Conservation (phyloP, 1,139 yeast species). For the Candida anutae region DNA sequence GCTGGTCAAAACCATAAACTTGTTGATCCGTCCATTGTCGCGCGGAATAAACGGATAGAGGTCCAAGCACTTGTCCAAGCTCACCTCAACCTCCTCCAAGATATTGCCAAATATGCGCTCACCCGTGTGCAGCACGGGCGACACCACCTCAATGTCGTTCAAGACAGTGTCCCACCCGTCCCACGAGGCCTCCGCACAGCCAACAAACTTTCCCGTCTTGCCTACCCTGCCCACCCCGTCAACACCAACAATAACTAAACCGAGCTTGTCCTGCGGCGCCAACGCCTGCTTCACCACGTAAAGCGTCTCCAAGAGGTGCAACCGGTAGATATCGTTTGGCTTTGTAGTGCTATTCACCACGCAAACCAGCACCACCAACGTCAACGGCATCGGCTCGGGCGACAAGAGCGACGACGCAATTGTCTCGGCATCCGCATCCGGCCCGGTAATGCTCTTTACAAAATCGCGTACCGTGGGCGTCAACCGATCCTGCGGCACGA, state of each 20-base stretch:
- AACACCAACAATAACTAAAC: slow-evolving; percentile 47
- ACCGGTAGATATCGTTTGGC: slow-evolving; percentile 27
- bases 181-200: slow-evolving; percentile 47
- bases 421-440: slow-evolving; percentile 31
- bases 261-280: slow-evolving; percentile 41
- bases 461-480: slow-evolving; percentile 35
- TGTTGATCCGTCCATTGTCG: slow-evolving; percentile 15
- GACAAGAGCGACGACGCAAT: slow-evolving; percentile 21
- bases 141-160: slow-evolving; percentile 30
- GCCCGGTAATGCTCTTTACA: slow-evolving; percentile 24
- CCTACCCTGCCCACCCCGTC: slow-evolving; percentile 29
- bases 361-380: slow-evolving; percentile 41
- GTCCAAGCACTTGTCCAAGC: slow-evolving; percentile 24
- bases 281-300: slow-evolving; percentile 20
- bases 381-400: slow-evolving; percentile 35
- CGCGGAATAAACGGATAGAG: slow-evolving; percentile 22
- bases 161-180: slow-evolving; percentile 48
- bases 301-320: slow-evolving; percentile 19
- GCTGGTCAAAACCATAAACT: slow-evolving; percentile 15
- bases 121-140: slow-evolving; percentile 12
- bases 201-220: slow-evolving; percentile 44
- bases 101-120: slow-evolving; percentile 10
- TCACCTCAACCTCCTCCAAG: slow-evolving; percentile 18
- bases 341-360: slow-evolving; percentile 25
- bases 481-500: slow-evolving; percentile 17